A percentile compares a stretch with the other conserved stretches of the same genome.
phyloP scores from a whole-genome alignment of 2,329 filamentous ascomycete genomes.

The Erysiphe pulchra region DNA sequence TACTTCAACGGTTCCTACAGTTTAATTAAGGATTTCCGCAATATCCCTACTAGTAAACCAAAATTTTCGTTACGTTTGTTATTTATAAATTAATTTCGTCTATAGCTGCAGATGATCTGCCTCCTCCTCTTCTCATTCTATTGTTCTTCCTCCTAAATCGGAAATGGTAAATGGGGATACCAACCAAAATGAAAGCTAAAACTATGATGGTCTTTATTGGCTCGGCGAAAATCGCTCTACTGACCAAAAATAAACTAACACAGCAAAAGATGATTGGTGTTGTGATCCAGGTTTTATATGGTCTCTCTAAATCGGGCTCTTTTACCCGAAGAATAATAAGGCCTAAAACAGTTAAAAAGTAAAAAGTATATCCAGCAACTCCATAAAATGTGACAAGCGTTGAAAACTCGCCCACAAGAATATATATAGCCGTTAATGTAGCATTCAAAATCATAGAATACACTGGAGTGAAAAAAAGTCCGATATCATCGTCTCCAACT shows the following conservation, averaged over 20 bases:
- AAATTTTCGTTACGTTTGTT: no score
- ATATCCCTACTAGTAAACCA: no score
- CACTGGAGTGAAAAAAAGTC: slow-evolving; percentile 82
- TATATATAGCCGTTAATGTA: slow-evolving; percentile 46
- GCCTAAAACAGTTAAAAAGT: slow-evolving; percentile 84
- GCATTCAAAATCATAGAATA: slow-evolving; percentile 71
- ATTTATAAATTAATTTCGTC: no score
- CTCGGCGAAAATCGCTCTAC: slow-evolving; percentile 68
- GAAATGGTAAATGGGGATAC: slow-evolving; percentile 76
- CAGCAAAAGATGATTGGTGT: slow-evolving; percentile 98
- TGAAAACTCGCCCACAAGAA: slow-evolving; percentile 67
- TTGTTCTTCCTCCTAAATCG: slow-evolving; percentile 41
- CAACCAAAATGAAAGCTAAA: slow-evolving; percentile 56
- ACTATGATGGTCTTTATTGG: slow-evolving; percentile 78
- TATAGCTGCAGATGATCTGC: neutral
- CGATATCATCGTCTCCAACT: slow-evolving; percentile 51
- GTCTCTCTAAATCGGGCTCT: slow-evolving; percentile 68
- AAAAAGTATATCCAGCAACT: slow-evolving; percentile 90
- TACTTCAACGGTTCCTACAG: no score
- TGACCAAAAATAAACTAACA: slow-evolving; percentile 77
- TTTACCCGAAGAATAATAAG: slow-evolving; percentile 71
- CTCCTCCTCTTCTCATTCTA: neutral
- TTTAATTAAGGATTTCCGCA: no score
- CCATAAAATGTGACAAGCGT: slow-evolving; percentile 93
- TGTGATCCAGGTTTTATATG: slow-evolving; percentile 88